These are phyloP conservation scores for Ascochyta rabiei DNA, from an alignment of 2,329 filamentous ascomycete genomes.

Conservation along the genomic window DNA sequence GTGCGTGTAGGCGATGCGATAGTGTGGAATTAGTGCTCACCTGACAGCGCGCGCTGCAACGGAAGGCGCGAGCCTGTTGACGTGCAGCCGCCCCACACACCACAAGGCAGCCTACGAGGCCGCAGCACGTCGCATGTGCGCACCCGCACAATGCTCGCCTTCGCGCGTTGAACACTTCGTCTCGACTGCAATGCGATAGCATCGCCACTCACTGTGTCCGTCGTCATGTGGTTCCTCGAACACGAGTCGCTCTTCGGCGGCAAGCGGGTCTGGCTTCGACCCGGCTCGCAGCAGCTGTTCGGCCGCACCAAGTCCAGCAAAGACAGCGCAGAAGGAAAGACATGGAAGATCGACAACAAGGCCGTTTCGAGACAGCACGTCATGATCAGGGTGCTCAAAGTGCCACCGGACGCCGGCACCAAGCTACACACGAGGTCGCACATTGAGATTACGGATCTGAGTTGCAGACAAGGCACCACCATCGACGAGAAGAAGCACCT, in stretches of 20 bases:
- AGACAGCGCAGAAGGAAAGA: slow-evolving; percentile 41
- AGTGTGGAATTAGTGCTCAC: slow-evolving; percentile 4
- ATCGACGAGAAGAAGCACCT: slow-evolving; percentile 73
- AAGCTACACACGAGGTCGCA: slow-evolving; percentile 69
- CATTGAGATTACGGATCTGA: slow-evolving; percentile 79
- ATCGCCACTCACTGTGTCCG: neutral
- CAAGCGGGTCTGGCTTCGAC: slow-evolving; percentile 81
- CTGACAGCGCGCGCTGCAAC: slow-evolving; percentile 10
- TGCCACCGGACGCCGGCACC: slow-evolving; percentile 69
- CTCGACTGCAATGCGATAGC: slow-evolving; percentile 10
- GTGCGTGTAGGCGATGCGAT: neutral
- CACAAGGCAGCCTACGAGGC: slow-evolving; percentile 4
- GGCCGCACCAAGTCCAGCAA: slow-evolving; percentile 74
- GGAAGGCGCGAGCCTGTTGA: slow-evolving; percentile 7
- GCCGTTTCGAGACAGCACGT: slow-evolving; percentile 90
- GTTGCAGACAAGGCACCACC: slow-evolving; percentile 77
- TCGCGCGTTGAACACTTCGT: neutral
- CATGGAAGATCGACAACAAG: slow-evolving; percentile 72
- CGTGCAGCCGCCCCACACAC: slow-evolving; percentile 14
- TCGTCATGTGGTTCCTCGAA: slow-evolving; percentile 60
- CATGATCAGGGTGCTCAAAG: slow-evolving; percentile 71
- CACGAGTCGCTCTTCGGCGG: slow-evolving; percentile 62
- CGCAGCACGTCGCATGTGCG: neutral
- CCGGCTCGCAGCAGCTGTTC: slow-evolving; percentile 84
- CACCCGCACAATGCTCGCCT: neutral